A percentile compares a stretch with the other conserved stretches of the same genome.
Evolutionary conservation across 345 rosid genomes (phyloP).

Genomic region (Clarkia xantiana): DNA sequence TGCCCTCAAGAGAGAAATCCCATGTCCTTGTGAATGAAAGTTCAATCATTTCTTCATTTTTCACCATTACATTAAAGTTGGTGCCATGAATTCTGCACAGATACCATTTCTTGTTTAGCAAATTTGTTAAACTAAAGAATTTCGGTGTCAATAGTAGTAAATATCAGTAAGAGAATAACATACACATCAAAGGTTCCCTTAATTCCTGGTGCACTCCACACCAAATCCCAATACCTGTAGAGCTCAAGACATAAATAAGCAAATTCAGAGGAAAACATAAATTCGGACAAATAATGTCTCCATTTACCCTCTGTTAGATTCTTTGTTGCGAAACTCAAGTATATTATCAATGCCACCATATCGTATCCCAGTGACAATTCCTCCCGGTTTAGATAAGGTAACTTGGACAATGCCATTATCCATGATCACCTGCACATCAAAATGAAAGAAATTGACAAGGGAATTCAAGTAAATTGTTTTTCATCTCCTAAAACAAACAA

Average conservation of each 20-base stretch:
- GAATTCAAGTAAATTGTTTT: too few species aligned
- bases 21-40: constrained; percentile 54
- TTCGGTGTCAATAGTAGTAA: not conserved
- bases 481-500: too few species aligned
- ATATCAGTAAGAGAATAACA: constrained; percentile 4
- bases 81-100: constrained; percentile 52
- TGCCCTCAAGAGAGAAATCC: constrained; percentile 64
- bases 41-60: constrained; percentile 56
- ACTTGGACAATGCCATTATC: constrained; percentile 40
- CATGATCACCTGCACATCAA: constrained; percentile 29
- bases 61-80: constrained; percentile 38
- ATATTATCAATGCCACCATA: constrained; percentile 38
- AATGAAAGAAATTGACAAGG: not conserved
- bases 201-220: constrained; percentile 65
- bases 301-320: constrained; percentile 36
- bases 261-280: not conserved
- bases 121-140: not conserved
- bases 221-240: constrained; percentile 73
- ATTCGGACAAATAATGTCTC: too few species aligned
- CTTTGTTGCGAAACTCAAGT: constrained; percentile 32
- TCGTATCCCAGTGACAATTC: constrained; percentile 31
- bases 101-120: constrained; percentile 9
- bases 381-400: constrained; percentile 40
- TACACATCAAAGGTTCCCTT: constrained; percentile 86
- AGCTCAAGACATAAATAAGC: constrained; percentile 3